Base-by-base conservation (phyloP, 1,284 basidiomycete genomes). In the Tylopilus sp. region DNA sequence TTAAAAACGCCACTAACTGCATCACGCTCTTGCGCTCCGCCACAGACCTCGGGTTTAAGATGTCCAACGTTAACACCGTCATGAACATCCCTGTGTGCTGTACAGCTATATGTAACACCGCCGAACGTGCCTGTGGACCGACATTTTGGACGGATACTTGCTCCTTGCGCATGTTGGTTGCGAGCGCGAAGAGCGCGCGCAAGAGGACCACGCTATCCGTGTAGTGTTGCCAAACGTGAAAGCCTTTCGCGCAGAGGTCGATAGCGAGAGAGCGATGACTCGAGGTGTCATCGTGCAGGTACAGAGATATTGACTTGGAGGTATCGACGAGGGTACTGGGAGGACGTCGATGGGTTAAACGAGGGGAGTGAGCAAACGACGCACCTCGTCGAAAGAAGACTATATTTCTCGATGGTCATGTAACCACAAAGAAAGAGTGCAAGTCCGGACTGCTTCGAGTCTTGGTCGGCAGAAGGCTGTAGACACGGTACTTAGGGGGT, bases 181-280 rank as follows among this genome's bases (percentile, higher is more conserved):
- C 86, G 15, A 97, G 77, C 15, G 73, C 77, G 65, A 97, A 97
- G 6, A 99, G 74, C 0, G 86, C 81, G 1, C 95, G 86, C 18
- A 99, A 75, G 49, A 97, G 84, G 53, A 88, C 86, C 73, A 94
- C 89, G 0, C 93, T 85, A 58, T 99, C 95, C 48, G 95, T 79
- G 60, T 95, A 95, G 56, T 94, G 85, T 65, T 96, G 94, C 92
- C 94, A 98, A 37, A 93, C 85, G 36, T 86, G 79, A 66, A 97
- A 98, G 0, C 94, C 94, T 40, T 86, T 83, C 3, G 88, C 86
- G 60, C 89, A 94, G 10, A 98, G 75, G 61, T 98, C 94, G 55
- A 97, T 86, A 0, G 91, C 93, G 2, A 97, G 74, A 0, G 79
- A 74, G 18, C 88, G 77, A 64, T 89, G 77, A 1, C 72, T 72